Percentiles rank a stretch among this genome's conserved stretches.
These are phyloP conservation scores for Colletotrichum brevisporum DNA, from an alignment of 2,329 filamentous ascomycete species.

Conservation along the genomic window DNA sequence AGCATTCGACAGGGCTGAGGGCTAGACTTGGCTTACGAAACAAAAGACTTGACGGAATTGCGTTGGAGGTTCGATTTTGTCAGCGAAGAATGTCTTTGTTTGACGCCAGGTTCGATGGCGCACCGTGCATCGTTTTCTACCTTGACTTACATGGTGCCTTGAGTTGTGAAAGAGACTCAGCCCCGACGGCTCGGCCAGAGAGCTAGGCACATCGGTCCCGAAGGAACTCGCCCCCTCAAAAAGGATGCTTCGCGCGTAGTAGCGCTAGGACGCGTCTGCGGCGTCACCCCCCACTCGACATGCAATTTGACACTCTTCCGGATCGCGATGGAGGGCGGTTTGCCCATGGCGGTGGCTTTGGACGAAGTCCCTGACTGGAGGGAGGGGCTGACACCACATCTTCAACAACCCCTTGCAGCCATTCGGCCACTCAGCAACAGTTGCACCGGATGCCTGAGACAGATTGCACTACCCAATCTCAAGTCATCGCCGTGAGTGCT, in stretches of 20 bases:
- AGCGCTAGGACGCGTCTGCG: constrained; percentile 31
- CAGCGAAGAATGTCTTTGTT: constrained; percentile 16
- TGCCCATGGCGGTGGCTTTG: constrained; percentile 37
- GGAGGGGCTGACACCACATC: constrained; percentile 5
- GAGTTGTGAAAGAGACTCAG: constrained; percentile 19
- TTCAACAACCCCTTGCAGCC: constrained; percentile 19
- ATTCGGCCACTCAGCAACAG: constrained; percentile 11
- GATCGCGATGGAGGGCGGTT: constrained; percentile 24
- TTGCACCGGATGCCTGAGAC: constrained; percentile 32
- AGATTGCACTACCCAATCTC: constrained; percentile 13
- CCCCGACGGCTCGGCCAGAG: constrained; percentile 14
- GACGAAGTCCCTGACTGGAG: constrained; percentile 3
- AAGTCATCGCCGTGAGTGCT: background rate
- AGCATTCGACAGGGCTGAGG: background rate
- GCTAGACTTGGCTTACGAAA: constrained; percentile 14
- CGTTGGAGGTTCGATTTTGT: background rate
- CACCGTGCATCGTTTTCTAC: constrained; percentile 22
- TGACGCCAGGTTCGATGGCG: constrained; percentile 10
- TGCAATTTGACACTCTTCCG: constrained; percentile 18
- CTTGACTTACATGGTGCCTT: too few relatives aligned
- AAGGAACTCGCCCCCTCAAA: constrained; percentile 2
- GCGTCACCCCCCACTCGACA: constrained; percentile 29
- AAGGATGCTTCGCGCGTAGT: constrained; percentile 1
- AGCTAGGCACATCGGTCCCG: constrained; percentile 32
- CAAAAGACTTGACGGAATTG: background rate